Evolutionary conservation across 768 basidiomycete species (phyloP).

Genomic region (Boletus barrowsii): DNA sequence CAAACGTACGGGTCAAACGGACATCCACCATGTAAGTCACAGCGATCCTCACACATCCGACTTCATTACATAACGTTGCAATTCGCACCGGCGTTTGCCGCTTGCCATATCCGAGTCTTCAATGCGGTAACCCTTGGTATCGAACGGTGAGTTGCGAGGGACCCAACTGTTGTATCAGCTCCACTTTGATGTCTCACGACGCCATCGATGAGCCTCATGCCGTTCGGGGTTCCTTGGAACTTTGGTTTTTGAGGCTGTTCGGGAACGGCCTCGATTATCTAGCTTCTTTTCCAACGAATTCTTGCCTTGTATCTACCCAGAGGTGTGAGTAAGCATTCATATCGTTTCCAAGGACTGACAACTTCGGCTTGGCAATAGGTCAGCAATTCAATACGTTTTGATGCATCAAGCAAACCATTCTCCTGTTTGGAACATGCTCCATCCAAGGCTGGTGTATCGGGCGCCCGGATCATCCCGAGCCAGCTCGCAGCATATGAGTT

Average conservation of each 20-base stretch:
- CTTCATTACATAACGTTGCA: neutral
- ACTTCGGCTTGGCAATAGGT: constrained; percentile 25
- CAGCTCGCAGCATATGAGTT: neutral
- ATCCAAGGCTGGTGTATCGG: constrained; percentile 55
- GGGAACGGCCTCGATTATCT: constrained; percentile 55
- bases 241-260: constrained; percentile 46
- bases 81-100: neutral
- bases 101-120: neutral
- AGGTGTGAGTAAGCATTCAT: constrained; percentile 42
- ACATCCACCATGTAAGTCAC: neutral
- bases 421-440: constrained; percentile 56
- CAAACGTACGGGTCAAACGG: too few relatives aligned
- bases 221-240: constrained; percentile 55
- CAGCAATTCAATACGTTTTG: neutral
- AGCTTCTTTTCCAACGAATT: constrained; percentile 43
- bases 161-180: neutral
- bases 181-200: constrained; percentile 1
- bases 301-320: constrained; percentile 40
- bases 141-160: neutral
- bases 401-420: neutral
- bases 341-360: constrained; percentile 7
- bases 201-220: neutral
- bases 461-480: constrained; percentile 62
- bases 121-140: neutral
- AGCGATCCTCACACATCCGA: neutral